Evolutionary conservation across 179 eudicot species (phyloP).

Genomic region (Gypsophila paniculata): DNA sequence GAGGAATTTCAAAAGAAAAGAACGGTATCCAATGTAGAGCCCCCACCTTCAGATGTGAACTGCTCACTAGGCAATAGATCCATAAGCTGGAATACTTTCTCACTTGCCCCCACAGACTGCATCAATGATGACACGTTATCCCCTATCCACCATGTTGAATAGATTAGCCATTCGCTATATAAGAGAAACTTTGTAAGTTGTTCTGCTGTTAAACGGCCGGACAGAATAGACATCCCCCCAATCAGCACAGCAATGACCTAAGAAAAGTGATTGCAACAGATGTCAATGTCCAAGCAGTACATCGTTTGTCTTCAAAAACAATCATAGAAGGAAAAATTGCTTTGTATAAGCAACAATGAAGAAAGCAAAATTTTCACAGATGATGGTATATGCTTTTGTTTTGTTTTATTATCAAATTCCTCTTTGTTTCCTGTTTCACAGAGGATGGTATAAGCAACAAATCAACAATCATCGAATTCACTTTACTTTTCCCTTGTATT

Average conservation of each 20-base stretch:
- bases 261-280: constrained; percentile 16
- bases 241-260: constrained; percentile 92
- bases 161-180: constrained; percentile 98
- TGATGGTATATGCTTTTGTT: background rate
- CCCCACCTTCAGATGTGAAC: constrained; percentile 66
- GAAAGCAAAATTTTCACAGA: background rate
- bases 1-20: background rate
- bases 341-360: background rate
- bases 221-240: constrained; percentile 89
- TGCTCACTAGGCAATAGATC: constrained; percentile 77
- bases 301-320: background rate
- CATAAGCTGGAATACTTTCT: constrained; percentile 92
- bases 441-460: too few relatives aligned
- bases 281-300: constrained; percentile 19
- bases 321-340: background rate
- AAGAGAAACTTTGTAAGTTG: constrained; percentile 89
- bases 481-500: background rate
- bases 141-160: constrained; percentile 98
- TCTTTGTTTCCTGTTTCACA: too few relatives aligned
- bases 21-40: background rate
- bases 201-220: constrained; percentile 88
- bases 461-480: too few relatives aligned
- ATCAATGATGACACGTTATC: constrained; percentile 85
- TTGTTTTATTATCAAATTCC: background rate
- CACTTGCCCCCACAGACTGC: constrained; percentile 99